Percentiles rank a stretch among this genome's conserved stretches.
Conservation (phyloP, 176 grass and related monocot species). For the Raddia distichophylla region DNA sequence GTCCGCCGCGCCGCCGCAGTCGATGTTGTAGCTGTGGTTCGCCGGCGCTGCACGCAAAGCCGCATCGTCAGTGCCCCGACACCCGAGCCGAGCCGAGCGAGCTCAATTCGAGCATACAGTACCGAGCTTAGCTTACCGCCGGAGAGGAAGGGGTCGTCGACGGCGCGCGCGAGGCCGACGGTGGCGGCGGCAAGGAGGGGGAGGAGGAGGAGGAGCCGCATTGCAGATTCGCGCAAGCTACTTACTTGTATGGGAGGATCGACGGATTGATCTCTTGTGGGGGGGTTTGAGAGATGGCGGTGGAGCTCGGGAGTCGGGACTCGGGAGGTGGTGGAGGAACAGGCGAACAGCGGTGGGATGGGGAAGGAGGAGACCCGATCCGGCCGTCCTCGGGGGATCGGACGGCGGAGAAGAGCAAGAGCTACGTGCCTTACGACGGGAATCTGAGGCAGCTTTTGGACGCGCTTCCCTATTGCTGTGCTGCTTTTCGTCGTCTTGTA, state of each 20-base stretch:
- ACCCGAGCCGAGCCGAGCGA: no score
- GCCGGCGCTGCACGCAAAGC: constrained; percentile 24
- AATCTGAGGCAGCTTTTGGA: no score
- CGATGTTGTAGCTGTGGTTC: constrained; percentile 91
- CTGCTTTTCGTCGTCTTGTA: no score
- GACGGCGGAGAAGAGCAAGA: neutral
- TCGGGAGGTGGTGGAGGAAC: constrained; percentile 3
- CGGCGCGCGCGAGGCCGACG: constrained; percentile 37
- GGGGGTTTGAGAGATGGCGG: neutral
- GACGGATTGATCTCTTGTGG: neutral
- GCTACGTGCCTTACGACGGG: no score
- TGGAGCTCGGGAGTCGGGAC: neutral
- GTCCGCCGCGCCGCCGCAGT: constrained; percentile 84
- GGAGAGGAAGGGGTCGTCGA: constrained; percentile 79
- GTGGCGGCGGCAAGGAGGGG: constrained; percentile 38
- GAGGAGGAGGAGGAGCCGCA: constrained; percentile 50
- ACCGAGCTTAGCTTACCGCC: constrained; percentile 52
- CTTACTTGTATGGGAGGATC: neutral
- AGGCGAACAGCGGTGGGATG: no score
- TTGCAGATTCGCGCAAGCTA: neutral
- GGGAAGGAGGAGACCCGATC: neutral
- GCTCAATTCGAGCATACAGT: neutral
- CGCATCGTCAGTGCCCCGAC: neutral
- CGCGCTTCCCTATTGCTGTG: no score
- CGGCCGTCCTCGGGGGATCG: constrained; percentile 27